Evolutionary conservation across 805 yeast species (phyloP), one percentile per base, ranked within the genome.

Genomic region (Kodamaea hsintzibuensis): DNA sequence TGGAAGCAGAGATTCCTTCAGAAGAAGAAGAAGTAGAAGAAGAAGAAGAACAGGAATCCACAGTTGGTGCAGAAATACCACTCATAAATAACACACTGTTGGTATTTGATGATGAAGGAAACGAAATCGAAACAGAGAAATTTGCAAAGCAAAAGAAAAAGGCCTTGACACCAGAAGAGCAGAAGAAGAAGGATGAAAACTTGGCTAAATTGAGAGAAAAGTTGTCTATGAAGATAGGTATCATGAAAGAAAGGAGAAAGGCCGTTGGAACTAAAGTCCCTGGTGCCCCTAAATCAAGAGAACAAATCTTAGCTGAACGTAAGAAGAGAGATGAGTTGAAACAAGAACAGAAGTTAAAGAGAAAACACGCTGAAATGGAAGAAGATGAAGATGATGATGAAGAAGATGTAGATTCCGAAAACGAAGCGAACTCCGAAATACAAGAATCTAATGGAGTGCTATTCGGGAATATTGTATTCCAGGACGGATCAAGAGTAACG

Each of bases 201-300:
- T 72, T 91, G 48, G 81, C 81, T 4, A 87, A 83, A 60, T 78
- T 95, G 55, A 84, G 92, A 64, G 87, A 85, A n/a, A 88, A 88
- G 67, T 80, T 95, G 44, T 86, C 93, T 27, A 81, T 80, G 14
- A 89, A 85, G 68, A 92, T 95, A 58, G 81, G 76, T 53, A 73
- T 72, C 7, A 64, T 95, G 73, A 84, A 85, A 60, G 91, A 86
- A 52, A 88, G 83, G 70, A 84, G 99, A 67, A 92, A 88, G 63
- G 99, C 98, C 1, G 95, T 96, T 0, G 98, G 98, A 1, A 75
- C 92, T 0, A 86, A 83, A 46, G 84, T 79, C 3, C 76, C 80
- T 3, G 97, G 97, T 19, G 95, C 97, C 0, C 91, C 92, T 13
- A 80, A 85, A 55, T 89, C 93, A 9, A 80, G 98, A 70, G 96